Evolutionary conservation across 1,284 basidiomycete genomes (phyloP).

Genomic region (Pterulicium gracile): DNA sequence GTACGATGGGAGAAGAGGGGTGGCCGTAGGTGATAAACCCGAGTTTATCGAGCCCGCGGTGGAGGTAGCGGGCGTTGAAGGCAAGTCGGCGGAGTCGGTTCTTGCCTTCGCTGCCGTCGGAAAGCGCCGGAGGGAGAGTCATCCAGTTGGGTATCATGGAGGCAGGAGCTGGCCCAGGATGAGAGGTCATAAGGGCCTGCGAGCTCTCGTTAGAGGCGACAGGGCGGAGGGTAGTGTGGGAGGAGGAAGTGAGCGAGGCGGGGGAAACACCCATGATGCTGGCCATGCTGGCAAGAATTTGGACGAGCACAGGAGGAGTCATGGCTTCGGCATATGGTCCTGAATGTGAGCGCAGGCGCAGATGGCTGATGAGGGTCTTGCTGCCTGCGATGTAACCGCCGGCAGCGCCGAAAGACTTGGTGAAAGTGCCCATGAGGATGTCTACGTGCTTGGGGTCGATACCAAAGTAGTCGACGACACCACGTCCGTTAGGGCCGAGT

Average conservation of each 20-base stretch:
- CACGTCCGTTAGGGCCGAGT: conserved; percentile 87
- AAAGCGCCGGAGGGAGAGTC: conserved; percentile 52
- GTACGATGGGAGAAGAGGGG: conserved; percentile 88
- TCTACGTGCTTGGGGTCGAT: conserved; percentile 78
- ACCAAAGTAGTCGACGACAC: conserved; percentile 93
- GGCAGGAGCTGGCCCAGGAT: conserved; percentile 59
- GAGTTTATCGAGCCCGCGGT: conserved; percentile 78
- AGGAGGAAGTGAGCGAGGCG: conserved; percentile 18
- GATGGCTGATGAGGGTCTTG: conserved; percentile 71
- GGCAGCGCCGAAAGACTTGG: conserved; percentile 96
- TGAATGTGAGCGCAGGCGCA: conserved; percentile 79
- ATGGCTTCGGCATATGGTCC: conserved; percentile 88
- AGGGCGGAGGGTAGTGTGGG: conserved; percentile 18
- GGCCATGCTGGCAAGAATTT: conserved; percentile 88
- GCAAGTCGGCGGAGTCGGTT: conserved; percentile 80
- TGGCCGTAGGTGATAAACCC: conserved; percentile 97
- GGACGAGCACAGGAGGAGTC: conserved; percentile 83
- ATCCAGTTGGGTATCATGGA: conserved; percentile 62
- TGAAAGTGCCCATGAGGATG: conserved; percentile 98
- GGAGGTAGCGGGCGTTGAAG: conserved; percentile 93
- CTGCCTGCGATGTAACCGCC: conserved; percentile 91
- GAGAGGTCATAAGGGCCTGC: conserved; percentile 18
- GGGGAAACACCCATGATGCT: conserved; percentile 86
- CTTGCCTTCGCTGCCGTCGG: conserved; percentile 77
- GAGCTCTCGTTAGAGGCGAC: conserved; percentile 19